Conservation (phyloP, 768 basidiomycete genomes). For the Russula ochroleuca region DNA sequence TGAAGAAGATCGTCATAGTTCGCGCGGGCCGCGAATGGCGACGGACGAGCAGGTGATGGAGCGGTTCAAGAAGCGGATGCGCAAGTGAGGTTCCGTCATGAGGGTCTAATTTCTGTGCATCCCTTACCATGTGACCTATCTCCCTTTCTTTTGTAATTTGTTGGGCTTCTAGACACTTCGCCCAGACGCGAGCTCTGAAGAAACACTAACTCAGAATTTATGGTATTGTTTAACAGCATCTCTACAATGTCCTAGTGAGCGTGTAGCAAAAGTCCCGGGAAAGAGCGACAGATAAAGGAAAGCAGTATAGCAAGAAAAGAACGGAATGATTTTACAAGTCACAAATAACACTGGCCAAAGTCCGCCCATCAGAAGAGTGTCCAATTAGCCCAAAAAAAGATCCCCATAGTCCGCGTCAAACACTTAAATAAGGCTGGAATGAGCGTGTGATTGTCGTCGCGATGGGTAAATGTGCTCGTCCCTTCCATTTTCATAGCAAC, state of each 20-base stretch:
- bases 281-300: slow-evolving; percentile 1
- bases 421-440: not conserved
- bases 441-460: not conserved
- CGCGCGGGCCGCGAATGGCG: slow-evolving; percentile 65
- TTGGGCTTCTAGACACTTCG: not conserved
- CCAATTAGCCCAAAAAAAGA: slow-evolving; percentile 3
- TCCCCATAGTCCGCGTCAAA: not conserved
- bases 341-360: not conserved
- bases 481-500: not conserved
- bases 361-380: not conserved
- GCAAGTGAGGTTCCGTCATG: slow-evolving; percentile 44
- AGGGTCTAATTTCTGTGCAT: not conserved
- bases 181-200: not conserved
- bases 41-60: slow-evolving; percentile 95
- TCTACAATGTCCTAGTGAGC: not conserved
- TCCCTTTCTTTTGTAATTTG: not conserved
- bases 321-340: not conserved
- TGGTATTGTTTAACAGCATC: not conserved
- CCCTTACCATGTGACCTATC: too few species aligned
- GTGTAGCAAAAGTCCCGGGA: not conserved
- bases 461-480: not conserved
- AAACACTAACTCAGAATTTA: not conserved
- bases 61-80: slow-evolving; percentile 95
- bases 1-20: slow-evolving; percentile 34
- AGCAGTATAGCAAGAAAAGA: not conserved